phyloP scores from a whole-genome alignment of 2,329 filamentous ascomycete genomes.

The Sodiomyces alkalinus region DNA sequence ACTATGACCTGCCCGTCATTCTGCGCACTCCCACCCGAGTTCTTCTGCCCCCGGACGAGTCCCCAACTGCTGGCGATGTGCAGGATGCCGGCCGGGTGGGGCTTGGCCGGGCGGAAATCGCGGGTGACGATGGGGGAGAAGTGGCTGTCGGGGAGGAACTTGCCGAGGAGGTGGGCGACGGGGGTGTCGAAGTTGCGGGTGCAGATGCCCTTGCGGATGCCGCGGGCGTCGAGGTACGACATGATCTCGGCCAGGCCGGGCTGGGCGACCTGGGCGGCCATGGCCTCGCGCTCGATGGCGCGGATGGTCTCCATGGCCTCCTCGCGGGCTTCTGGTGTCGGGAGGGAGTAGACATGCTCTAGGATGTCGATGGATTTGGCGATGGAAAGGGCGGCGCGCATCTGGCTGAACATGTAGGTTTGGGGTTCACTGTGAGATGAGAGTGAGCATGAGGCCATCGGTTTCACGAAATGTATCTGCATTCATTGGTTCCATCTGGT shows the following conservation, averaged over 20 bases:
- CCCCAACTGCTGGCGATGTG: slow-evolving; percentile 73
- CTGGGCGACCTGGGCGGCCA: slow-evolving; percentile 67
- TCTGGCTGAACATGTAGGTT: slow-evolving; percentile 88
- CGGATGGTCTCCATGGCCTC: slow-evolving; percentile 60
- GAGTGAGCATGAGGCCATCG: not conserved
- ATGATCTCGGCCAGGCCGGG: slow-evolving; percentile 66
- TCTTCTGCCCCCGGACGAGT: slow-evolving; percentile 22
- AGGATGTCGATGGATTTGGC: slow-evolving; percentile 67
- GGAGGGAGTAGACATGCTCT: slow-evolving; percentile 67
- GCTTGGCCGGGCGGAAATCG: slow-evolving; percentile 72
- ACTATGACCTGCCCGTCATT: slow-evolving; percentile 3
- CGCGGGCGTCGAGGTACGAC: slow-evolving; percentile 57
- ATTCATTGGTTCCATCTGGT: no score
- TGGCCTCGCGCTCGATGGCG: slow-evolving; percentile 64
- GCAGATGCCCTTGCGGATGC: slow-evolving; percentile 69
- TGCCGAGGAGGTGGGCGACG: slow-evolving; percentile 57
- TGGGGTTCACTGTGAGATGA: slow-evolving; percentile 58
- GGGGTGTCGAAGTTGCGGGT: slow-evolving; percentile 85
- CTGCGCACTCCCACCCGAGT: no score
- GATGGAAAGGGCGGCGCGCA: slow-evolving; percentile 65
- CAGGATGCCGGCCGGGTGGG: slow-evolving; percentile 72
- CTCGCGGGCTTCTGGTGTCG: slow-evolving; percentile 39
- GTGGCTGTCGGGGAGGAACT: slow-evolving; percentile 51
- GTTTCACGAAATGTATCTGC: no score
- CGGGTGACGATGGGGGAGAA: slow-evolving; percentile 75